phyloP scores from a whole-genome alignment of 2,329 filamentous ascomycete species.

The Knoxdaviesia capensis region DNA sequence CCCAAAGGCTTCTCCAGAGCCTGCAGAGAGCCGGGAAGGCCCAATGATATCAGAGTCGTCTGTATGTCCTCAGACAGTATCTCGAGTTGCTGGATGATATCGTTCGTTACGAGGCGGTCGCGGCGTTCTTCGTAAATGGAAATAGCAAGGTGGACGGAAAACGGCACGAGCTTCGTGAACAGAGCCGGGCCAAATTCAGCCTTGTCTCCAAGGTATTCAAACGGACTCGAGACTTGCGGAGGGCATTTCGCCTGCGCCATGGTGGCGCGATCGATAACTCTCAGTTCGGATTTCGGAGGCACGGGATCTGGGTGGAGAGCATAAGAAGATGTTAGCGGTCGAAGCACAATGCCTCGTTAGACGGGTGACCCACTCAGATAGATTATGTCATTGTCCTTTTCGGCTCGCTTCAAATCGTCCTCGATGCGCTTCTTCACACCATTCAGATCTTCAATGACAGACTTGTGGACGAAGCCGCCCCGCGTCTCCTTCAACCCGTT shows the following conservation, averaged over 20 bases:
- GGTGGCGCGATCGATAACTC: slow-evolving; percentile 63
- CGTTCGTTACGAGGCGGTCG: slow-evolving; percentile 77
- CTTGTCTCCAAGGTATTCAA: slow-evolving; percentile 60
- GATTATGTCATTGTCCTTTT: slow-evolving; percentile 93
- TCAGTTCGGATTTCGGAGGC: slow-evolving; percentile 73
- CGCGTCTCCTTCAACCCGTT: slow-evolving; percentile 72
- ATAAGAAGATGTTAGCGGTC: not conserved
- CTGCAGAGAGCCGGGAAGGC: slow-evolving; percentile 80
- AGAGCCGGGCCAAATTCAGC: slow-evolving; percentile 67
- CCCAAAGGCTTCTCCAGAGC: slow-evolving; percentile 89
- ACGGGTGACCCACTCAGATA: slow-evolving; percentile 43
- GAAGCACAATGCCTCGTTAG: no score
- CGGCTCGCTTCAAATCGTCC: slow-evolving; percentile 77
- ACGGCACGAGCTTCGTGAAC: slow-evolving; percentile 83
- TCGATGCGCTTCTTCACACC: slow-evolving; percentile 64
- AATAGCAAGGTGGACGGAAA: slow-evolving; percentile 83
- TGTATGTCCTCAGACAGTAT: slow-evolving; percentile 61
- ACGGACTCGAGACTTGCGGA: slow-evolving; percentile 62
- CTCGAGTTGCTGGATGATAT: slow-evolving; percentile 70
- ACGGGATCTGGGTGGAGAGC: slow-evolving; percentile 40
- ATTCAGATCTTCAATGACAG: slow-evolving; percentile 64
- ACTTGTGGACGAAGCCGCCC: slow-evolving; percentile 54
- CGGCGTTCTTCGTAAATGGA: slow-evolving; percentile 88
- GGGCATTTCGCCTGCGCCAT: slow-evolving; percentile 73
- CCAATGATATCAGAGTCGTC: slow-evolving; percentile 59